Percentiles rank a stretch among this genome's conserved stretches.
Conservation (phyloP, 169 alveolate species). For the Eimeria maxima region DNA sequence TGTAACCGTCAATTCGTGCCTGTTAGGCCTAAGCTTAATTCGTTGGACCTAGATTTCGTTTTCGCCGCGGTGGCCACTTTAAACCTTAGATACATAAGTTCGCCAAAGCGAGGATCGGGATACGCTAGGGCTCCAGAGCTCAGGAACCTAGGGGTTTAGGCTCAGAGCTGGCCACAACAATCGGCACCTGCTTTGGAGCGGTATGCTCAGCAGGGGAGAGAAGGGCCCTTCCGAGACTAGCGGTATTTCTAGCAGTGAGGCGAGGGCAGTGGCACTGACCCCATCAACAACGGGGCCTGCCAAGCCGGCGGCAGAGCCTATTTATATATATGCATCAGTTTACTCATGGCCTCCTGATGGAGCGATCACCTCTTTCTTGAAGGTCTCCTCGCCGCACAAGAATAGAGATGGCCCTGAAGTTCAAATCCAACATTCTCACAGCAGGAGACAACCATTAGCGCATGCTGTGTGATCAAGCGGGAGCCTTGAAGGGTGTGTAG, state of each 20-base stretch:
- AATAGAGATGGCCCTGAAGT: constrained; percentile 89
- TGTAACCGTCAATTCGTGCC: neutral
- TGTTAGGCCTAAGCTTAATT: neutral
- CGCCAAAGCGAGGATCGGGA: neutral
- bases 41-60: neutral
- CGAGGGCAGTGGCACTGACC: neutral
- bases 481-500: neutral
- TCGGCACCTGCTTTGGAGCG: neutral
- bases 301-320: neutral
- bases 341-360: constrained; percentile 88
- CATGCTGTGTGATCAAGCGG: neutral
- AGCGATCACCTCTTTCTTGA: constrained; percentile 93
- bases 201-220: neutral
- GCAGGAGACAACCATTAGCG: neutral
- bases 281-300: neutral
- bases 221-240: neutral
- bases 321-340: neutral
- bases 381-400: constrained; percentile 90
- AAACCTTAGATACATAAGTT: neutral
- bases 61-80: neutral
- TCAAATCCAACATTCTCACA: neutral
- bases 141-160: neutral
- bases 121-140: neutral
- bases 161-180: neutral
- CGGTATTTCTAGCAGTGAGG: neutral